phyloP scores from a whole-genome alignment of 371 early-diverging fungal genomes.

The Amoeboaphelidium protococcarum region DNA sequence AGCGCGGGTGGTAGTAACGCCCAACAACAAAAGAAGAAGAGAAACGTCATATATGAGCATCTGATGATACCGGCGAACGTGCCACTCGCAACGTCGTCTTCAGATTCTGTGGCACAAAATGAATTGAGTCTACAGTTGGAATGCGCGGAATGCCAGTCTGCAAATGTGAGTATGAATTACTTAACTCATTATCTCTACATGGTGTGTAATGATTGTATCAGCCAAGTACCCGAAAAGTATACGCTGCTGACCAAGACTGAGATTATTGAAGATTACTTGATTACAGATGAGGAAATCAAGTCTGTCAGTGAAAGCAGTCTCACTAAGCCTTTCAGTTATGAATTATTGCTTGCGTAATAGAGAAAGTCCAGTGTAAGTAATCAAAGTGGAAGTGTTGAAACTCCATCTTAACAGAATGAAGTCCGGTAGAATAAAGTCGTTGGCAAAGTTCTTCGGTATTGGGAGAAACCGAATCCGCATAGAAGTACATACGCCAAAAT shows the following conservation, averaged over 20 bases:
- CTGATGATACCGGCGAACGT: not conserved
- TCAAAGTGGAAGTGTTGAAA: too few species aligned
- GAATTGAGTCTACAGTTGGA: not conserved
- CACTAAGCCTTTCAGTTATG: too few species aligned
- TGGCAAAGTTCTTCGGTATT: not conserved
- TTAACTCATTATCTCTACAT: constrained; percentile 30
- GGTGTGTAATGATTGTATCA: constrained; percentile 48
- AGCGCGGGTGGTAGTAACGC: too few species aligned
- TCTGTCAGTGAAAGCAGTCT: too few species aligned
- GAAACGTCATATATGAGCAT: not conserved
- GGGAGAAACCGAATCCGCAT: not conserved
- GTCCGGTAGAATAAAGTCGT: too few species aligned
- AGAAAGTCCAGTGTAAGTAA: too few species aligned
- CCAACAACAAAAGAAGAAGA: not conserved
- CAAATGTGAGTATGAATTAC: constrained; percentile 44
- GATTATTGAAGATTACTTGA: constrained; percentile 20
- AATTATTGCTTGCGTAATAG: too few species aligned
- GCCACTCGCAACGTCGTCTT: too few species aligned
- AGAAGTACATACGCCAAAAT: not conserved
- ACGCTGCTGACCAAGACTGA: constrained; percentile 83
- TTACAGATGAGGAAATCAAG: not conserved
- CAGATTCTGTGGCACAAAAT: too few species aligned
- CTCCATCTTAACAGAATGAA: too few species aligned
- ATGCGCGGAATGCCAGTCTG: constrained; percentile 47
- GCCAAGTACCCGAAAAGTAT: constrained; percentile 48